These are phyloP conservation scores for Arthrobotrys pseudoclavata DNA, from an alignment of 2,329 filamentous ascomycete species.

Conservation along the genomic window DNA sequence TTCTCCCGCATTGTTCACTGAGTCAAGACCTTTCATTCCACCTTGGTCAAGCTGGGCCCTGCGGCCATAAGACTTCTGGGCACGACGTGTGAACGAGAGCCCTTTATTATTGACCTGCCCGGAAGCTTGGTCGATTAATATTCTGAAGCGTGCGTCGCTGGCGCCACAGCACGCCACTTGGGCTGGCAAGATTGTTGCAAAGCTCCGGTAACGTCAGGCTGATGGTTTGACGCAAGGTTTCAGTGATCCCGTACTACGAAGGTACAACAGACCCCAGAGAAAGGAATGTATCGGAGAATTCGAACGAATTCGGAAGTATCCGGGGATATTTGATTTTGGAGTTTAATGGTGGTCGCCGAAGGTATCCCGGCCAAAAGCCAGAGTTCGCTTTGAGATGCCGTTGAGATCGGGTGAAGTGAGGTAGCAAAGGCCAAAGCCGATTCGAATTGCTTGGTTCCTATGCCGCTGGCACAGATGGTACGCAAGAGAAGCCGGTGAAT, in stretches of 20 bases:
- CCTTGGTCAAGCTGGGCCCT: constrained; percentile 33
- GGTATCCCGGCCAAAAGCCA: constrained; percentile 7
- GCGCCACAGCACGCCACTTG: constrained; percentile 22
- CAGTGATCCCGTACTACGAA: constrained; percentile 32
- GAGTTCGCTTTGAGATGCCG: constrained; percentile 31
- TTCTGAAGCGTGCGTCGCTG: constrained; percentile 2
- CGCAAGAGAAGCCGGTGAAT: constrained; percentile 30
- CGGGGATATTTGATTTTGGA: constrained; percentile 16
- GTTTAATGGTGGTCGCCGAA: constrained; percentile 50
- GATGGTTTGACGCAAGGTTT: constrained; percentile 34
- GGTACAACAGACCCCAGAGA: constrained; percentile 9
- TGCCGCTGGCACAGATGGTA: constrained; percentile 12
- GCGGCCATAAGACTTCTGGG: constrained; percentile 23
- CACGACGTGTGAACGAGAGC: neutral
- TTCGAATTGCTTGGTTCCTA: constrained; percentile 8
- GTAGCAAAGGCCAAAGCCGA: constrained; percentile 4
- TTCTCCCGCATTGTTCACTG: constrained; percentile 57
- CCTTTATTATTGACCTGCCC: neutral
- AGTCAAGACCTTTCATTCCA: constrained; percentile 56
- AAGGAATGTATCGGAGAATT: constrained; percentile 37
- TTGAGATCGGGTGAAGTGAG: constrained; percentile 11
- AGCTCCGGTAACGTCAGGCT: neutral
- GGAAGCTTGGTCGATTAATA: neutral
- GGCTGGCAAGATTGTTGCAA: neutral
- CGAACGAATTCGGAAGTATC: constrained; percentile 54